These are phyloP conservation scores for Phytophthora fragariae DNA, from an alignment of 352 stramenopile species.

Conservation along the genomic window DNA sequence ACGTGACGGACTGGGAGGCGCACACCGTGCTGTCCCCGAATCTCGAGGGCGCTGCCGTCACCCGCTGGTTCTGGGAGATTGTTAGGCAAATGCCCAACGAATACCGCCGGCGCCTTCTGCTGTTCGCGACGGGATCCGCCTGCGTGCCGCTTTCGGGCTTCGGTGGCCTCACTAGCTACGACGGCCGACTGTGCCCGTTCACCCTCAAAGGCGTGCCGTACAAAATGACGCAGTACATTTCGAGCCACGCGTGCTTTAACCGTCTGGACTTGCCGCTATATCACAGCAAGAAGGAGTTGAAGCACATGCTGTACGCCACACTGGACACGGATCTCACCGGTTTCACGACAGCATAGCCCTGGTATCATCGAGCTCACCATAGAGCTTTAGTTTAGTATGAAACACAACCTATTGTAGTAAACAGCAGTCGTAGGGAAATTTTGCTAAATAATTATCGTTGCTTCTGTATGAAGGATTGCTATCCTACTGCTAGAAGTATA, in stretches of 20 bases:
- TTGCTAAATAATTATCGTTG: conserved; percentile 11
- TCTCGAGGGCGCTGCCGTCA: conserved; percentile 43
- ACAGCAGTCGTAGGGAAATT: not conserved
- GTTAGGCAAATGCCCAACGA: conserved; percentile 90
- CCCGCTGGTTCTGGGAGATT: conserved; percentile 97
- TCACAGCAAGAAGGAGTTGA: conserved; percentile 86
- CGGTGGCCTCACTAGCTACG: conserved; percentile 77
- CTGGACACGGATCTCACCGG: conserved; percentile 74
- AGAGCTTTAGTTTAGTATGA: not conserved
- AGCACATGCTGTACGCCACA: conserved; percentile 65
- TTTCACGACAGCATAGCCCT: conserved; percentile 66
- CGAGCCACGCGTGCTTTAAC: conserved; percentile 85
- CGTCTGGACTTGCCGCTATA: conserved; percentile 96
- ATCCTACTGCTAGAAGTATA: too few species aligned
- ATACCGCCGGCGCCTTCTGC: conserved; percentile 73
- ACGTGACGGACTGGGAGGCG: conserved; percentile 96
- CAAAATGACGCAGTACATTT: conserved; percentile 64
- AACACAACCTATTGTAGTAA: conserved; percentile 15
- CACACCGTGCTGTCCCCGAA: conserved; percentile 81
- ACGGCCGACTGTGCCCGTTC: conserved; percentile 79
- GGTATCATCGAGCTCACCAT: conserved; percentile 2
- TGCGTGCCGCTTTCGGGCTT: conserved; percentile 84
- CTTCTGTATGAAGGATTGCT: not conserved
- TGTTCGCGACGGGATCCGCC: conserved; percentile 85
- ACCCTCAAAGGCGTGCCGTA: conserved; percentile 69